Evolutionary conservation across 75 land plant species (phyloP), one percentile per base, ranked within the genome.

Genomic region (Pinus tabuliformis): DNA sequence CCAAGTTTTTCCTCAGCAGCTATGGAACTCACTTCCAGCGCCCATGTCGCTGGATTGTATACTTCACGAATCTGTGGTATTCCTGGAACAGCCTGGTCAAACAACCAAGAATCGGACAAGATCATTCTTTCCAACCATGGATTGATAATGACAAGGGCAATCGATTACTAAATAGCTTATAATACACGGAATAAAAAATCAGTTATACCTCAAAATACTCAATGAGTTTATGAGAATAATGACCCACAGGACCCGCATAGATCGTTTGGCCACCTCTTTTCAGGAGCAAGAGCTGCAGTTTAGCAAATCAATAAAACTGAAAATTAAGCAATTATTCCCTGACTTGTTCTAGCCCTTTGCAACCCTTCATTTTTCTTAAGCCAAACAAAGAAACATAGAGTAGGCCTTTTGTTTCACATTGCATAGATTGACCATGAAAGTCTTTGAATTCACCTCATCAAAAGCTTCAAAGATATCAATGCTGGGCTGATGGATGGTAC

Each of bases 11-110:
- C 76, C 66, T 90, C 94, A 83, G 78, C 78, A 28, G 82, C 65
- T 12, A 76, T 56, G 39, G 84, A 85, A 28, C 88, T 90, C 36
- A 92, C 95, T 70, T 92, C 97, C 28, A 95, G 83, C 90, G 90
- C 91, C 98, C 98, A 95, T 73, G 98, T 79, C 56, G 96, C 96
- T 58, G 98, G 98, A 75, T 95, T 95, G 56, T 89, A 87, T 22
- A 96, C 93, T 49, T 88, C 81, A 72, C 21, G 87, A 39, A 95
- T 95, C 56, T 83, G 83, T 54, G 88, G 89, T n/a, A 92, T 81
- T 21, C 95, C 93, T 77, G 81, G 85, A 65, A 92, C 63, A 71
- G 89, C 86, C 94, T 92, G 59, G 14, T 56, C 21, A 21, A 52
- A 37, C 24, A 72, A 18, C 37, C 11, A 66, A 37, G 21, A 66